Evolutionary conservation across 2,329 filamentous ascomycete species (phyloP).

Genomic region (Sclerotinia borealis): DNA sequence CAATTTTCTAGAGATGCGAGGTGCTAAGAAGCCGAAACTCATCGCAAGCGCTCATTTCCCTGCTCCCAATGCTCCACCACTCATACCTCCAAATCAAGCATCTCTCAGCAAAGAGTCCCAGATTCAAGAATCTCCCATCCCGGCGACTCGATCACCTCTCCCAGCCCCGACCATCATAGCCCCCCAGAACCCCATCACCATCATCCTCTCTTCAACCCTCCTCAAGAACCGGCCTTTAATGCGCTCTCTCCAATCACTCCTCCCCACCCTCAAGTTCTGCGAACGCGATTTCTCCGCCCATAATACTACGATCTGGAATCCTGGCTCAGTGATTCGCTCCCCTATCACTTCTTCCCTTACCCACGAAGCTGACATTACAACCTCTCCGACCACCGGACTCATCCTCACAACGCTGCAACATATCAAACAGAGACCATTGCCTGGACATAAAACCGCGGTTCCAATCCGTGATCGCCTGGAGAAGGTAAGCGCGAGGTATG

Average conservation of each 20-base stretch:
- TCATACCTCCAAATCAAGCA: not conserved
- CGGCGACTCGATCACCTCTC: slow-evolving; percentile 1
- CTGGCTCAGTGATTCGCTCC: slow-evolving; percentile 31
- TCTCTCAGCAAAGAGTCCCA: not conserved
- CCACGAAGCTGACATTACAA: slow-evolving; percentile 64
- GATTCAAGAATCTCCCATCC: slow-evolving; percentile 16
- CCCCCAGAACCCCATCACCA: slow-evolving; percentile 30
- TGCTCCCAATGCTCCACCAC: not conserved
- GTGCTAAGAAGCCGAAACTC: slow-evolving; percentile 31
- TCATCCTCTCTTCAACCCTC: slow-evolving; percentile 48
- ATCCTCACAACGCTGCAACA: slow-evolving; percentile 66
- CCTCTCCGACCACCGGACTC: slow-evolving; percentile 64
- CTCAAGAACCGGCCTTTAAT: slow-evolving; percentile 42
- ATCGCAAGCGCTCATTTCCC: slow-evolving; percentile 29
- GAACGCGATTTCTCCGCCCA: slow-evolving; percentile 52
- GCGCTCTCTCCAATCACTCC: slow-evolving; percentile 43
- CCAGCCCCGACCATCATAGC: slow-evolving; percentile 18
- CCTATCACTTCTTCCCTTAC: slow-evolving; percentile 37
- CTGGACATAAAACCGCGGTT: slow-evolving; percentile 46
- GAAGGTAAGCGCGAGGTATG: slow-evolving; percentile 53
- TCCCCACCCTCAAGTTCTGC: slow-evolving; percentile 47
- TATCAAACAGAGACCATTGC: slow-evolving; percentile 64
- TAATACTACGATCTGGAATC: slow-evolving; percentile 34
- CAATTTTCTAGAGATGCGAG: slow-evolving; percentile 45
- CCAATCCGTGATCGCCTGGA: slow-evolving; percentile 51